Conservation (phyloP, 805 yeast species). For the Middelhovenomyces tepae region DNA sequence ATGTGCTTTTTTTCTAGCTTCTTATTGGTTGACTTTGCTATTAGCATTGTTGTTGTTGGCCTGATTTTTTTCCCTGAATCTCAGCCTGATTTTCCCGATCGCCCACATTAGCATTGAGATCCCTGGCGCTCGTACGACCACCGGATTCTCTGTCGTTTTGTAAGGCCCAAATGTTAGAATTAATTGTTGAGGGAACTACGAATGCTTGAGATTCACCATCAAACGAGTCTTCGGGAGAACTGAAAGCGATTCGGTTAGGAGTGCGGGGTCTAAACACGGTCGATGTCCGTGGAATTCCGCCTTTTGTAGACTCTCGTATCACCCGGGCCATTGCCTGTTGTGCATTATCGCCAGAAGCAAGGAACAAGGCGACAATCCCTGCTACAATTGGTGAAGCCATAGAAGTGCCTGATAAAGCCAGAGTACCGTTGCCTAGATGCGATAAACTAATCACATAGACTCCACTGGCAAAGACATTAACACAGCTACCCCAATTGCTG, state of each 20-base stretch:
- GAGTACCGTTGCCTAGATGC: constrained; percentile 12
- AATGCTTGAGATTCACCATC: too few species aligned
- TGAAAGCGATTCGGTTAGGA: constrained; percentile 20
- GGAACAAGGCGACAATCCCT: constrained; percentile 21
- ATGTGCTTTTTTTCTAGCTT: too few species aligned
- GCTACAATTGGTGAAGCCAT: constrained; percentile 26
- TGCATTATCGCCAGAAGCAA: constrained; percentile 24
- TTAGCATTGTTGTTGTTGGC: too few species aligned
- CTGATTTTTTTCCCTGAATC: too few species aligned
- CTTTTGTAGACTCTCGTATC: constrained; percentile 15
- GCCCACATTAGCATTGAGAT: too few species aligned
- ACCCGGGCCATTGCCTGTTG: constrained; percentile 20
- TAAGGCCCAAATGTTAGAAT: too few species aligned
- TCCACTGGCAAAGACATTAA: constrained; percentile 78
- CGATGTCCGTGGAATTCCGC: constrained; percentile 23
- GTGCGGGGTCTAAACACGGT: constrained; percentile 19
- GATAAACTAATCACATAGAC: constrained; percentile 39
- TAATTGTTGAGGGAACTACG: too few species aligned
- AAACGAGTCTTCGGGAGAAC: too few species aligned
- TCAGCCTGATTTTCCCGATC: too few species aligned
- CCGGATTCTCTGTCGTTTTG: not conserved
- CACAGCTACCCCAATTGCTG: constrained; percentile 86
- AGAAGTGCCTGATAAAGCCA: constrained; percentile 23
- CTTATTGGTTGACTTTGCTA: too few species aligned
- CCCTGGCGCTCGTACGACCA: not conserved